These are phyloP conservation scores for Aspergillus fructus DNA, from an alignment of 2,329 filamentous ascomycete genomes.

Conservation along the genomic window DNA sequence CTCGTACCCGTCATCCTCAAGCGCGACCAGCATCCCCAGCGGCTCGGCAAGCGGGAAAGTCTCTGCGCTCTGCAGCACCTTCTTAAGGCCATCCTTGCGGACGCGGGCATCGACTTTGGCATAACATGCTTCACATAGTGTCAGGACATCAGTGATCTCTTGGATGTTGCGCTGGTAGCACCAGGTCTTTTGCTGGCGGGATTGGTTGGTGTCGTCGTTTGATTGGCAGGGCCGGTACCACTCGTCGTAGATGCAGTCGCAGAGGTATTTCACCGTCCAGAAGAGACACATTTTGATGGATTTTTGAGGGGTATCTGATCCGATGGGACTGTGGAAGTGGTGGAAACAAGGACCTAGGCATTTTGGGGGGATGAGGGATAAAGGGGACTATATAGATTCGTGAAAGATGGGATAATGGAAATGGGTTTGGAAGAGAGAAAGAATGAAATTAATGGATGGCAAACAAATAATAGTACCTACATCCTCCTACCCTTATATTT, in stretches of 20 bases:
- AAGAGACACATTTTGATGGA: conserved; percentile 1
- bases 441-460: background rate
- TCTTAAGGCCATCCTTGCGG: background rate
- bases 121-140: background rate
- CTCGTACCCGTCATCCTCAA: background rate
- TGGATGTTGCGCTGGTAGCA: background rate
- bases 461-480: background rate
- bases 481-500: background rate
- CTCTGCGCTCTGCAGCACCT: background rate
- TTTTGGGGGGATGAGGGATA: background rate
- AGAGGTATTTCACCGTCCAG: conserved; percentile 2
- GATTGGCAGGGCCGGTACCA: background rate
- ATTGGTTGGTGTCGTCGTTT: background rate
- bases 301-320: background rate
- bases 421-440: background rate
- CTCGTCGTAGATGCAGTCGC: conserved; percentile 5
- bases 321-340: background rate
- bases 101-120: background rate
- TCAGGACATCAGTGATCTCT: background rate
- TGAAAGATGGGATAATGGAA: background rate
- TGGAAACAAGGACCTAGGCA: too few relatives aligned
- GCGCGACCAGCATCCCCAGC: background rate
- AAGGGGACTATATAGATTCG: background rate
- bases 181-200: background rate
- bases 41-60: background rate